These are phyloP conservation scores for Kandelia obovata DNA, from an alignment of 345 rosid genomes.

Conservation along the genomic window DNA sequence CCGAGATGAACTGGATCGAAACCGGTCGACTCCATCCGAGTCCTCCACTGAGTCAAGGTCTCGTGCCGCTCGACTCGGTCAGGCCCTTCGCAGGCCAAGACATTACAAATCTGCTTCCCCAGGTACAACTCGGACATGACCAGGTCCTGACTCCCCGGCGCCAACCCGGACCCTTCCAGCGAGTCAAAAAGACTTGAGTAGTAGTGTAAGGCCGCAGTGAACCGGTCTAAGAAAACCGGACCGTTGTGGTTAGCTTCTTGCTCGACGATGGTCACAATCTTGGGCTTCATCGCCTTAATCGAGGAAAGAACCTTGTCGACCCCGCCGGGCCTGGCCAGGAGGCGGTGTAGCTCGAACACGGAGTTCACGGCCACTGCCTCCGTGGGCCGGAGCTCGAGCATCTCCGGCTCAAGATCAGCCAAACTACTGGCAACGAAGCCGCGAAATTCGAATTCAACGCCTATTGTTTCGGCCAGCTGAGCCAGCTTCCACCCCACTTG, in stretches of 20 bases:
- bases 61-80: conserved; percentile 88
- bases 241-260: conserved; percentile 35
- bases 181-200: conserved; percentile 38
- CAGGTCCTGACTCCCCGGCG: conserved; percentile 27
- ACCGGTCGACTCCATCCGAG: conserved; percentile 57
- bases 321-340: conserved; percentile 24
- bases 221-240: conserved; percentile 30
- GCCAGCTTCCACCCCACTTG: conserved; percentile 38
- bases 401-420: conserved; percentile 31
- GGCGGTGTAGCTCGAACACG: conserved; percentile 34
- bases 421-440: conserved; percentile 31
- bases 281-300: conserved; percentile 31
- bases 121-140: conserved; percentile 36
- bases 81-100: conserved; percentile 53
- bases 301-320: conserved; percentile 26
- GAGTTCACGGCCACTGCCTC: conserved; percentile 32
- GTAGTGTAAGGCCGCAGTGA: conserved; percentile 31
- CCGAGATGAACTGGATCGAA: conserved; percentile 68
- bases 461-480: conserved; percentile 26
- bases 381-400: conserved; percentile 25
- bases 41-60: conserved; percentile 57
- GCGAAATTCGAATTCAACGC: conserved; percentile 32
- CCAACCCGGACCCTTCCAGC: conserved; percentile 27
- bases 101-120: conserved; percentile 38
- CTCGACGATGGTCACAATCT: conserved; percentile 32